A percentile compares a stretch with the other conserved stretches of the same genome.
phyloP scores from a whole-genome alignment of 139 green algal species.

The Chlorella vulgaris region DNA sequence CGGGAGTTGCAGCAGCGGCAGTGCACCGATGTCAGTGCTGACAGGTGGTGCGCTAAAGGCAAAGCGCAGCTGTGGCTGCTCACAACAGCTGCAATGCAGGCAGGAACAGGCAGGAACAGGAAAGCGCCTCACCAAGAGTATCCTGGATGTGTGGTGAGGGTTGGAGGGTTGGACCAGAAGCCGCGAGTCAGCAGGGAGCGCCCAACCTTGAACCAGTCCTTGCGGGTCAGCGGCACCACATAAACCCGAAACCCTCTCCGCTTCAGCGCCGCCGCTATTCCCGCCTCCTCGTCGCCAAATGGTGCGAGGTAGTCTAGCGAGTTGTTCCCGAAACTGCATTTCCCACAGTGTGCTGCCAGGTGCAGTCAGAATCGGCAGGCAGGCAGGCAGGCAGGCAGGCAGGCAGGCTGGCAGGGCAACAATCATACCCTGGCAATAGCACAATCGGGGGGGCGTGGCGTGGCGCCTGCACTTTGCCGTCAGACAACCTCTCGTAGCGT shows the following conservation, averaged over 20 bases:
- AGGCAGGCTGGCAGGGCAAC: too few species aligned
- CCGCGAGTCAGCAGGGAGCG: conserved; percentile 46
- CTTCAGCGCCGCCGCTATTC: conserved; percentile 37
- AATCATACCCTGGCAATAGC: conserved; percentile 62
- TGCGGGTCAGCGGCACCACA: conserved; percentile 53
- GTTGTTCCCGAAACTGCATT: conserved; percentile 68
- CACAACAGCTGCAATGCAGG: neutral
- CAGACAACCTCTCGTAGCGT: neutral
- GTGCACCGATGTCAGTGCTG: neutral
- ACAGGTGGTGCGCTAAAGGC: neutral
- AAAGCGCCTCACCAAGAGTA: conserved; percentile 47
- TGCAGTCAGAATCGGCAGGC: too few species aligned
- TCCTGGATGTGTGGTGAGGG: conserved; percentile 56
- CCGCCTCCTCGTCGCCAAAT: conserved; percentile 29
- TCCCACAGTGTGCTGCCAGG: too few species aligned
- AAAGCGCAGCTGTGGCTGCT: neutral
- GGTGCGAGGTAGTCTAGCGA: conserved; percentile 55
- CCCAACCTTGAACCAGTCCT: conserved; percentile 65
- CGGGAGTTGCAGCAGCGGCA: neutral
- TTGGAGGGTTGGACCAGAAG: conserved; percentile 54
- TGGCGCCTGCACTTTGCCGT: conserved; percentile 25
- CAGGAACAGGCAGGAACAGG: neutral
- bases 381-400: too few species aligned
- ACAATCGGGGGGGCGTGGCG: conserved; percentile 41
- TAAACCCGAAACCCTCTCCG: conserved; percentile 47